phyloP scores from a whole-genome alignment of 768 basidiomycete species.

The Russula earlei region DNA sequence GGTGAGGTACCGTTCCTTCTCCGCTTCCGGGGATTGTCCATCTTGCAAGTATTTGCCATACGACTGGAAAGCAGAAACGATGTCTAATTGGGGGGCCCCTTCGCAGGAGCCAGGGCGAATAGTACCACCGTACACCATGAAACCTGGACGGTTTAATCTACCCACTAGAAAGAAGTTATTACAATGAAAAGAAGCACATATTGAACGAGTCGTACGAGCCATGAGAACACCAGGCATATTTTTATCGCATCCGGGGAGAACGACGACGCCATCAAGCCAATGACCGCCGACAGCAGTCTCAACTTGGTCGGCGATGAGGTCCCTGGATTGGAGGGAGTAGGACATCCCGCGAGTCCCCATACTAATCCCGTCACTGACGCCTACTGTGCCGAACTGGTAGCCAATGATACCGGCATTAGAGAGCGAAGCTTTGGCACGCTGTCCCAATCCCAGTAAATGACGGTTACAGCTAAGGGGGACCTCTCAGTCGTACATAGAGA shows the following conservation, averaged over 20 bases:
- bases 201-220: slow-evolving; percentile 55
- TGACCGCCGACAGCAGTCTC: slow-evolving; percentile 95
- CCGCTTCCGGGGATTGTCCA: slow-evolving; percentile 75
- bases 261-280: slow-evolving; percentile 97
- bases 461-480: slow-evolving; percentile 70
- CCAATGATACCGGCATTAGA: slow-evolving; percentile 64
- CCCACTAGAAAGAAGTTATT: slow-evolving; percentile 42
- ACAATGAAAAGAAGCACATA: not conserved
- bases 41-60: slow-evolving; percentile 94
- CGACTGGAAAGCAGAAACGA: slow-evolving; percentile 95
- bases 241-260: slow-evolving; percentile 96
- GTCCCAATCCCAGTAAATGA: slow-evolving; percentile 84
- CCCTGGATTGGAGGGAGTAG: slow-evolving; percentile 93
- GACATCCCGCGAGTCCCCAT: slow-evolving; percentile 95
- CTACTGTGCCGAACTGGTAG: slow-evolving; percentile 96
- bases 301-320: slow-evolving; percentile 95
- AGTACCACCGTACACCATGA: slow-evolving; percentile 97
- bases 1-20: slow-evolving; percentile 75
- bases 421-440: slow-evolving; percentile 78
- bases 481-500: not conserved
- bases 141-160: slow-evolving; percentile 85
- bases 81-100: slow-evolving; percentile 79
- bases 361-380: slow-evolving; percentile 97
- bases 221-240: slow-evolving; percentile 99
- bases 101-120: slow-evolving; percentile 90